Percentiles rank a stretch among this genome's conserved stretches.
Evolutionary conservation across 2,329 filamentous ascomycete genomes (phyloP).

Genomic region (Mycosphaerella sp.): DNA sequence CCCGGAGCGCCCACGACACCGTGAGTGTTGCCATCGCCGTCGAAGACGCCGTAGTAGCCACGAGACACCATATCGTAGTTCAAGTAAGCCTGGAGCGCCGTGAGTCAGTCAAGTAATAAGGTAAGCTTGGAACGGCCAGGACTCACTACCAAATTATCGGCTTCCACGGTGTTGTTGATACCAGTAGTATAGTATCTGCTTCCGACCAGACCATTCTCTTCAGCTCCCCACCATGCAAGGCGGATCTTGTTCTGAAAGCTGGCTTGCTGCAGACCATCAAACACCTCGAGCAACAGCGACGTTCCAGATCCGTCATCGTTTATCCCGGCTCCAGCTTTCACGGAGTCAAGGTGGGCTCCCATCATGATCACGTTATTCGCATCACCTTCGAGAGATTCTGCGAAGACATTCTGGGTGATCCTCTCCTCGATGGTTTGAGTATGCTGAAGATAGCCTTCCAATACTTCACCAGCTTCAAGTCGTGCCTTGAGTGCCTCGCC

Average conservation of each 20-base stretch:
- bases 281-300: conserved; percentile 54
- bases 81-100: conserved; percentile 46
- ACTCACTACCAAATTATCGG: conserved; percentile 56
- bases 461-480: conserved; percentile 43
- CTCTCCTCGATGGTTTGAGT: conserved; percentile 44
- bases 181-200: conserved; percentile 49
- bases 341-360: conserved; percentile 38
- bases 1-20: conserved; percentile 12
- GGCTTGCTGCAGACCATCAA: conserved; percentile 60
- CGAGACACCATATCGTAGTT: conserved; percentile 8
- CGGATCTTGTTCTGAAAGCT: conserved; percentile 64
- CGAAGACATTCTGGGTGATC: conserved; percentile 52
- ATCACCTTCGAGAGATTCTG: conserved; percentile 47
- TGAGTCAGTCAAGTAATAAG: conserved; percentile 62
- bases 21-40: conserved; percentile 38
- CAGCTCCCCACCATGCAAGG: conserved; percentile 60
- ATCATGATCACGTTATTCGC: conserved; percentile 14
- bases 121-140: conserved; percentile 55
- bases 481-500: conserved; percentile 52
- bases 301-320: conserved; percentile 72
- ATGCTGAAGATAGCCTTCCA: conserved; percentile 35
- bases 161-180: conserved; percentile 41
- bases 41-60: conserved; percentile 7
- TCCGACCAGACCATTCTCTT: conserved; percentile 56
- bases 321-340: conserved; percentile 59